phyloP scores from a whole-genome alignment of 2,329 filamentous ascomycete species.

The Calonectria henricotiae region DNA sequence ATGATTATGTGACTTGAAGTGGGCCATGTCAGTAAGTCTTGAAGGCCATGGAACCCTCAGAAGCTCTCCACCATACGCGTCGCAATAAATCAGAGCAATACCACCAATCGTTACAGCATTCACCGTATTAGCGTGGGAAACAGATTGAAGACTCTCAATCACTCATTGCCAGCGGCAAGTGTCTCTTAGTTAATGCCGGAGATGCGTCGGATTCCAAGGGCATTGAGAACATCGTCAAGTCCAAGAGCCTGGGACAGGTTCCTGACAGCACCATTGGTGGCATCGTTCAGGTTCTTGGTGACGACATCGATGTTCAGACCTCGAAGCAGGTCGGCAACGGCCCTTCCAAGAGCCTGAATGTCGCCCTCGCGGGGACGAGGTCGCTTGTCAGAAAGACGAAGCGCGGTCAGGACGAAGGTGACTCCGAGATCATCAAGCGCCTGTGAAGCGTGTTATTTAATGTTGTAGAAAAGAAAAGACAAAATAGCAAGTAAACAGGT shows the following conservation, averaged over 20 bases:
- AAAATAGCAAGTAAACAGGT: no score
- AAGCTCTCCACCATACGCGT: conserved; percentile 4
- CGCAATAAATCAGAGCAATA: conserved; percentile 11
- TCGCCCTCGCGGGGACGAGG: background rate
- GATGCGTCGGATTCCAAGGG: background rate
- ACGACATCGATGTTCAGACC: background rate
- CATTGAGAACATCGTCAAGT: background rate
- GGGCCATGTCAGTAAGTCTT: conserved; percentile 2
- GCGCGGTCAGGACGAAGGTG: background rate
- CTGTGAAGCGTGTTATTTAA: background rate
- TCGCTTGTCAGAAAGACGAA: background rate
- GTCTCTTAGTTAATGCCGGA: background rate
- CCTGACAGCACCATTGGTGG: background rate
- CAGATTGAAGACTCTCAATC: background rate
- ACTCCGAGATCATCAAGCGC: background rate
- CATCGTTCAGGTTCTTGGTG: background rate
- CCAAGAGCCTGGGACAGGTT: background rate
- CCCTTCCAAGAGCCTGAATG: background rate
- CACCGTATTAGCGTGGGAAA: background rate
- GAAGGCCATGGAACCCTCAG: background rate
- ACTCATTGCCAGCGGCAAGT: background rate
- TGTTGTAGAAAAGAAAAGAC: background rate
- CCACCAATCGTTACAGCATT: conserved; percentile 19
- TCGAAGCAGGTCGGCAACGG: background rate
- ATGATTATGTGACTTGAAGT: conserved; percentile 25